Conservation (phyloP, 2,329 filamentous ascomycete genomes). For the Fusarium sp. region DNA sequence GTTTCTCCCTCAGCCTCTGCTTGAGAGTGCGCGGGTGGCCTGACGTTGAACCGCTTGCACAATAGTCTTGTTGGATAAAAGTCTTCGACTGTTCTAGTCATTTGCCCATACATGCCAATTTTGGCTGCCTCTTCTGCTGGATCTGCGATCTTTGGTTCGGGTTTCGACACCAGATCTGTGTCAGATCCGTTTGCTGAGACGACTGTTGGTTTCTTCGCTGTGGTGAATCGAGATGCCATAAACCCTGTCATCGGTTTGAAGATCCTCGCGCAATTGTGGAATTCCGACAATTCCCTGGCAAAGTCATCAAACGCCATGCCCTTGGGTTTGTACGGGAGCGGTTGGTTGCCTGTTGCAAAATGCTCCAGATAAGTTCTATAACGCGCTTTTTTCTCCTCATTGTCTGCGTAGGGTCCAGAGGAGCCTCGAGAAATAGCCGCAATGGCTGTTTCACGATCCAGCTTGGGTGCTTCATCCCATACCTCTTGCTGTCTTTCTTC, state of each 20-base stretch:
- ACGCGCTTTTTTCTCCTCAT: slow-evolving; percentile 80
- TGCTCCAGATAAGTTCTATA: slow-evolving; percentile 87
- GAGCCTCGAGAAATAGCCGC: slow-evolving; percentile 75
- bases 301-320: slow-evolving; percentile 75
- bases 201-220: slow-evolving; percentile 64
- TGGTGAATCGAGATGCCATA: slow-evolving; percentile 95
- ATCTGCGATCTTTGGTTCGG: slow-evolving; percentile 61
- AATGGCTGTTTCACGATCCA: slow-evolving; percentile 75
- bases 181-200: slow-evolving; percentile 35
- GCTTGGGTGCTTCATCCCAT: slow-evolving; percentile 68
- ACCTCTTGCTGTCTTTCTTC: slow-evolving; percentile 70
- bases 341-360: slow-evolving; percentile 62
- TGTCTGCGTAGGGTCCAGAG: slow-evolving; percentile 82
- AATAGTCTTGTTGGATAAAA: slow-evolving; percentile 86
- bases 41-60: slow-evolving; percentile 97
- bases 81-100: slow-evolving; percentile 78
- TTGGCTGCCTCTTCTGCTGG: slow-evolving; percentile 88
- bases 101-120: slow-evolving; percentile 90
- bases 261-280: slow-evolving; percentile 72
- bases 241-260: slow-evolving; percentile 92
- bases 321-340: slow-evolving; percentile 62
- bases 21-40: slow-evolving; percentile 76
- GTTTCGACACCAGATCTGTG: slow-evolving; percentile 47
- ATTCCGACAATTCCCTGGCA: slow-evolving; percentile 82
- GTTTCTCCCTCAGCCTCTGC: slow-evolving; percentile 57